phyloP scores from a whole-genome alignment of 305 asterid genomes.

The Fraxinus floribunda region DNA sequence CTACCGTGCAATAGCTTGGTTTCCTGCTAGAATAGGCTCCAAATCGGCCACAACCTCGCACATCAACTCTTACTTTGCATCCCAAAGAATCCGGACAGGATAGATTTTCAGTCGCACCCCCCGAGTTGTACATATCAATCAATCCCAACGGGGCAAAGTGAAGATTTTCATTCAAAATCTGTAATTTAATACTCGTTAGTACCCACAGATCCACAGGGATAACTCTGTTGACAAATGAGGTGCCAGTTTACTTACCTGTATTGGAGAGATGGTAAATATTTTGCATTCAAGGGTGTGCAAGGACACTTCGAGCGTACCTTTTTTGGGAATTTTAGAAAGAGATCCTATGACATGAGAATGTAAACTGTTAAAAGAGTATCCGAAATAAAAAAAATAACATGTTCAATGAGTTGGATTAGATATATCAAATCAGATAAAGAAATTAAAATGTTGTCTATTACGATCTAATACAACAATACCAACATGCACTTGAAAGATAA shows the following conservation, averaged over 20 bases:
- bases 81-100: conserved; percentile 18
- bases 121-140: conserved; percentile 47
- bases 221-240: neutral
- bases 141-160: conserved; percentile 43
- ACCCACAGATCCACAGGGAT: neutral
- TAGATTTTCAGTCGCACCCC: conserved; percentile 36
- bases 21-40: conserved; percentile 46
- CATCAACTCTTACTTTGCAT: conserved; percentile 19
- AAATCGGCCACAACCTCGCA: conserved; percentile 49
- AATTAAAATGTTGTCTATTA: neutral
- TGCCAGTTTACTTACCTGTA: conserved; percentile 30
- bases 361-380: neutral
- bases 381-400: neutral
- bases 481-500: neutral
- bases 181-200: conserved; percentile 4
- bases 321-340: conserved; percentile 28
- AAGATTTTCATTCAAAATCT: conserved; percentile 25
- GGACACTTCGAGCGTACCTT: conserved; percentile 29
- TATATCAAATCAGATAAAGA: neutral
- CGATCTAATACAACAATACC: neutral
- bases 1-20: conserved; percentile 36
- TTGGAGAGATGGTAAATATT: conserved; percentile 45
- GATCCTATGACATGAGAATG: conserved; percentile 29
- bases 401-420: neutral
- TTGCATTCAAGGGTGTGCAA: conserved; percentile 40